Percentiles rank a stretch among this genome's conserved stretches.
Evolutionary conservation across 768 basidiomycete genomes (phyloP).

Genomic region (Boletellus ananas): DNA sequence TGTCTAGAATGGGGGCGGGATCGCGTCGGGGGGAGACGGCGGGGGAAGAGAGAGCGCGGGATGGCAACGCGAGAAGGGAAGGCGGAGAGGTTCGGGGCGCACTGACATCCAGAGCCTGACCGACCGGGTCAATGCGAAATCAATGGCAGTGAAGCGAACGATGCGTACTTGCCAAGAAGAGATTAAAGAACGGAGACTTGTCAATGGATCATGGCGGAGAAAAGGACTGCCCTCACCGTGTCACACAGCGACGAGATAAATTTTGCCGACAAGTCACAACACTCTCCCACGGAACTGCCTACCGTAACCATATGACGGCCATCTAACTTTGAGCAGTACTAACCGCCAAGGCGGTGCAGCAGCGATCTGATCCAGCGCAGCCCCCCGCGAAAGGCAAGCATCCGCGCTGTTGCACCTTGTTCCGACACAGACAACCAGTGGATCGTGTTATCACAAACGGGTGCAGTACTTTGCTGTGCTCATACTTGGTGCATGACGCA

Average conservation of each 20-base stretch:
- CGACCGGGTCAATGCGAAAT: background rate
- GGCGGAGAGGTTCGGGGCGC: background rate
- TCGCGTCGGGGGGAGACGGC: background rate
- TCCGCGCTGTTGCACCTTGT: too few relatives aligned
- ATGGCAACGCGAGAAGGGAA: background rate
- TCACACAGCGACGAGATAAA: slow-evolving; percentile 16
- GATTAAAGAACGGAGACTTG: background rate
- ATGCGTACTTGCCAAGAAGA: too few relatives aligned
- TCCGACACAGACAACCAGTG: too few relatives aligned
- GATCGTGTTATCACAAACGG: too few relatives aligned
- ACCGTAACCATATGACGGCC: too few relatives aligned
- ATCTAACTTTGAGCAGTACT: too few relatives aligned
- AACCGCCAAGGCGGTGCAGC: too few relatives aligned
- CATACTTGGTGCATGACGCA: too few relatives aligned
- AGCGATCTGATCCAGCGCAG: too few relatives aligned
- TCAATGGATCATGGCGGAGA: slow-evolving; percentile 6
- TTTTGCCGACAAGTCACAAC: slow-evolving; percentile 1
- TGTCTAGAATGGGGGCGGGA: too few relatives aligned
- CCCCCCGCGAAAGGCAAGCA: too few relatives aligned
- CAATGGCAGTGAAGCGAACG: background rate
- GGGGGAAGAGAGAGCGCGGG: background rate
- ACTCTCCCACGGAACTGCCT: slow-evolving; percentile 6
- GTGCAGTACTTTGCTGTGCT: too few relatives aligned
- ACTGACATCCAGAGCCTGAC: slow-evolving; percentile 9
- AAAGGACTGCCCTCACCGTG: slow-evolving; percentile 13